phyloP scores from a whole-genome alignment of 2,329 filamentous ascomycete species.

The Phialophora expanda region DNA sequence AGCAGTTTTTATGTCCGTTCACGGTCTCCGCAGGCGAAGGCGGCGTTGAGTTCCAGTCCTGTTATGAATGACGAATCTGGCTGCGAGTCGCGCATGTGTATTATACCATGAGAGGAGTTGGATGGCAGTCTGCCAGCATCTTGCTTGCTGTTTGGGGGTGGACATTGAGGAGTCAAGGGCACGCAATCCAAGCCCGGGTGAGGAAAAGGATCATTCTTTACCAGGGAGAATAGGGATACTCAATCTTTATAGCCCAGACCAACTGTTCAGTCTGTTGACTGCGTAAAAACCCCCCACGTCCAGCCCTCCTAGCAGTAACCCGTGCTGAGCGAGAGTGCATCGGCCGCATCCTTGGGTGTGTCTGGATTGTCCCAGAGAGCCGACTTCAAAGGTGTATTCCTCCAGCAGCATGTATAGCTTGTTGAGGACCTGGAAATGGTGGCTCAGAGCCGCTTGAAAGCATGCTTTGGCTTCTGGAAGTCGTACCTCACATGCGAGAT shows the following conservation, averaged over 20 bases:
- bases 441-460: neutral
- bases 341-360: neutral
- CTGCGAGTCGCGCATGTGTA: neutral
- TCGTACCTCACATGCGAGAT: neutral
- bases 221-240: neutral
- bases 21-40: too few species aligned
- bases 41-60: neutral
- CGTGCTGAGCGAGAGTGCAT: neutral
- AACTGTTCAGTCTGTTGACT: neutral
- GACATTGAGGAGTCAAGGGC: neutral
- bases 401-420: neutral
- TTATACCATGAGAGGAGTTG: neutral
- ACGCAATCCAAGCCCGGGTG: too few species aligned
- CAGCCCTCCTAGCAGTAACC: neutral
- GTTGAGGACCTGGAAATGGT: neutral
- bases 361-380: neutral
- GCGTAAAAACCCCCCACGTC: neutral
- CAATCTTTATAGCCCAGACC: neutral
- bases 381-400: neutral
- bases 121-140: neutral
- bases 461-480: neutral
- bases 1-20: neutral
- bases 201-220: neutral
- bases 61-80: conserved; percentile 7
- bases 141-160: neutral